Evolutionary conservation across 192 early-diverging fungal genomes (phyloP).

Genomic region (Phycomyces blakesleeanus): DNA sequence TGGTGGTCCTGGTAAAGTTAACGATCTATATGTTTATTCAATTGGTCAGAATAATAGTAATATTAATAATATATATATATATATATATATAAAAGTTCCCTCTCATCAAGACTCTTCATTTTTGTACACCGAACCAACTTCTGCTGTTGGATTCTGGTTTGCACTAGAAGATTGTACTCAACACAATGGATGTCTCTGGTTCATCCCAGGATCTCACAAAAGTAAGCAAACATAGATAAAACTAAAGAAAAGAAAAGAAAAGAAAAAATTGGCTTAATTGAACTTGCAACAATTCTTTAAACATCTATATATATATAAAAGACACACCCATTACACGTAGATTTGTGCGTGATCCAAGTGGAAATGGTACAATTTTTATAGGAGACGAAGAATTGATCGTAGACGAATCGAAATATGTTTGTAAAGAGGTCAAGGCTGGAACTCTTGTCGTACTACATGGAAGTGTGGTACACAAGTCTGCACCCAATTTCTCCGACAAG

Average conservation of each 20-base stretch:
- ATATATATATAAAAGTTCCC: slow-evolving; percentile 53
- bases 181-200: slow-evolving; percentile 83
- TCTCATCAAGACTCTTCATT: slow-evolving; percentile 91
- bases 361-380: slow-evolving; percentile 57
- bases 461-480: slow-evolving; percentile 77
- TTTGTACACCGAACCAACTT: slow-evolving; percentile 82
- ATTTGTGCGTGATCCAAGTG: slow-evolving; percentile 55
- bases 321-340: slow-evolving; percentile 57
- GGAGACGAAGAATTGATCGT: slow-evolving; percentile 40
- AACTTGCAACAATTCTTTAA: neutral
- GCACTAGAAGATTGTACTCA: slow-evolving; percentile 89
- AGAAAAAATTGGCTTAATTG: neutral
- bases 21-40: no score
- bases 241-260: neutral
- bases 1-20: slow-evolving; percentile 39
- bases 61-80: slow-evolving; percentile 20
- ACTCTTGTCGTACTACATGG: slow-evolving; percentile 91
- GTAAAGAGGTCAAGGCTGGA: slow-evolving; percentile 58
- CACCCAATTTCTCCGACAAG: slow-evolving; percentile 69
- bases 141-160: slow-evolving; percentile 87
- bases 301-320: slow-evolving; percentile 11
- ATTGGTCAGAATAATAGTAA: slow-evolving; percentile 14
- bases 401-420: slow-evolving; percentile 49
- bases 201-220: slow-evolving; percentile 82
- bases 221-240: slow-evolving; percentile 19